phyloP scores from a whole-genome alignment of 345 rosid genomes.

The Cardamine resedifolia region DNA sequence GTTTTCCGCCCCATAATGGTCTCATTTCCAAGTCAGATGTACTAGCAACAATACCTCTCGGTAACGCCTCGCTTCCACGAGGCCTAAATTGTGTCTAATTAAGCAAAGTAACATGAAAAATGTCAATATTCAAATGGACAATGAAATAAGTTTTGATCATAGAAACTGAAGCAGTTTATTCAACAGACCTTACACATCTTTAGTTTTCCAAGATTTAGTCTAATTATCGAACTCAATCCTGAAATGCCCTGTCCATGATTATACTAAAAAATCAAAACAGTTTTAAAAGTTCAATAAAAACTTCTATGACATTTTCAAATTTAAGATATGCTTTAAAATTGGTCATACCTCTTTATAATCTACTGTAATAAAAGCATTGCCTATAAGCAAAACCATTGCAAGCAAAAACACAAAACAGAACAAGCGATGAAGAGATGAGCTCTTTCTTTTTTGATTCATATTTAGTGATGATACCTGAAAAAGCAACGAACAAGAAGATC shows the following conservation, averaged over 20 bases:
- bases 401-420: constrained; percentile 43
- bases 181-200: constrained; percentile 50
- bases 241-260: constrained; percentile 39
- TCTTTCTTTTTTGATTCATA: constrained; percentile 42
- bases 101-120: neutral
- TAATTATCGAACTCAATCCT: constrained; percentile 37
- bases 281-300: neutral
- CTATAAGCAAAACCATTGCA: constrained; percentile 47
- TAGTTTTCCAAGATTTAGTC: constrained; percentile 37
- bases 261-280: constrained; percentile 10
- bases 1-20: constrained; percentile 54
- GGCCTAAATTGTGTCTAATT: constrained; percentile 45
- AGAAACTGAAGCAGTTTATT: neutral
- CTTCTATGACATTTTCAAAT: neutral
- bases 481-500: neutral
- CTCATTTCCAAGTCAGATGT: constrained; percentile 72
- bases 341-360: constrained; percentile 47
- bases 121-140: neutral
- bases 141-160: neutral
- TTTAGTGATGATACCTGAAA: constrained; percentile 39
- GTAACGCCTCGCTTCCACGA: constrained; percentile 52
- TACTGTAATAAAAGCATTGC: constrained; percentile 46
- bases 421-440: constrained; percentile 37
- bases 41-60: constrained; percentile 61
- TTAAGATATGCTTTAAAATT: neutral